A percentile compares a stretch with the other conserved stretches of the same genome.
phyloP scores from a whole-genome alignment of 805 yeast species.

The Sugiyamaella floridensis region DNA sequence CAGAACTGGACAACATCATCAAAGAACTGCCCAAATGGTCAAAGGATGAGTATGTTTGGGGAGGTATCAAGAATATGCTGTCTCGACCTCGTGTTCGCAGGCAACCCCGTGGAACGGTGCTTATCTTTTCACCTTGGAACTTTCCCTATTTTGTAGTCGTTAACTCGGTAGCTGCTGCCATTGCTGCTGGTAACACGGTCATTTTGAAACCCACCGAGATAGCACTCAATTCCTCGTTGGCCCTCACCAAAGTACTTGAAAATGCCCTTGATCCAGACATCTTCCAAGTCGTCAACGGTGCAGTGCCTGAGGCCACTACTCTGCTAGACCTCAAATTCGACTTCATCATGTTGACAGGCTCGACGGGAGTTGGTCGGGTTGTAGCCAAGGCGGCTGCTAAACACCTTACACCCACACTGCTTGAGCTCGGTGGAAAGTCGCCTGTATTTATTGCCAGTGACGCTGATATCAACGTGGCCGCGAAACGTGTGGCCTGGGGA shows the following conservation, averaged over 20 bases:
- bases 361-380: slow-evolving; percentile 64
- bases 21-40: slow-evolving; percentile 54
- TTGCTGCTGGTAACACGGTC: slow-evolving; percentile 81
- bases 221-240: slow-evolving; percentile 52
- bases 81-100: slow-evolving; percentile 24
- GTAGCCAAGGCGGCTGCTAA: slow-evolving; percentile 77
- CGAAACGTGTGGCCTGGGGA: slow-evolving; percentile 74
- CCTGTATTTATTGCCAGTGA: slow-evolving; percentile 65
- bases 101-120: slow-evolving; percentile 52
- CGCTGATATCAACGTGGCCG: slow-evolving; percentile 34
- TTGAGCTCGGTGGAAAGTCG: slow-evolving; percentile 91
- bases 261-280: slow-evolving; percentile 50
- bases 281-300: slow-evolving; percentile 65
- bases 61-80: slow-evolving; percentile 17
- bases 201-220: slow-evolving; percentile 70
- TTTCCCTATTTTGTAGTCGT: slow-evolving; percentile 63
- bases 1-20: slow-evolving; percentile 56
- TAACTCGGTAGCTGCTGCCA: slow-evolving; percentile 66
- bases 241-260: slow-evolving; percentile 48
- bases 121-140: slow-evolving; percentile 74
- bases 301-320: slow-evolving; percentile 51
- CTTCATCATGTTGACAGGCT: slow-evolving; percentile 83
- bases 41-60: slow-evolving; percentile 37
- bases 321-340: slow-evolving; percentile 64
- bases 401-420: slow-evolving; percentile 66